Percentiles rank a stretch among this genome's conserved stretches.
Conservation (phyloP, 2,329 filamentous ascomycete genomes). For the Colletotrichum acutatum region DNA sequence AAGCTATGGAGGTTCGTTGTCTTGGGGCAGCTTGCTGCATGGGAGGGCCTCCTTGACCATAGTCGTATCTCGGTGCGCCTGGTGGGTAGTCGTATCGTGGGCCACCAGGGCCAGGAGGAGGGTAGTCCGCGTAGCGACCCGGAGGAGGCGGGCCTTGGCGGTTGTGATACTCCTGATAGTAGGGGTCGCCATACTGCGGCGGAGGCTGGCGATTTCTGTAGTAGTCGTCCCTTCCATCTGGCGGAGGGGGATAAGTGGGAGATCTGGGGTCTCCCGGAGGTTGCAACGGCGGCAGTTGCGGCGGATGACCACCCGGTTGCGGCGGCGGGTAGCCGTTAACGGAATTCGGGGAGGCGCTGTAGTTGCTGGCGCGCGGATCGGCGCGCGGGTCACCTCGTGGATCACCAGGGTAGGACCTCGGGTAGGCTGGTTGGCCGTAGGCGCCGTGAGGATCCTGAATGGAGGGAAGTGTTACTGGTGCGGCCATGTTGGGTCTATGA, state of each 20-base stretch:
- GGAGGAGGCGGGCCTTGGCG: conserved; percentile 46
- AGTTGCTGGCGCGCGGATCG: conserved; percentile 33
- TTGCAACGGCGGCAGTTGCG: conserved; percentile 36
- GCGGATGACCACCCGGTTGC: conserved; percentile 24
- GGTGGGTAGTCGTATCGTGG: conserved; percentile 36
- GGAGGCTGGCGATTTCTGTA: conserved; percentile 44
- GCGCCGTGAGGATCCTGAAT: conserved; percentile 58
- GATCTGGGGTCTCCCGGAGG: conserved; percentile 34
- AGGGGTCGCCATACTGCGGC: conserved; percentile 46
- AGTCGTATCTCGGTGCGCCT: conserved; percentile 42
- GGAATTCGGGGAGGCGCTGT: conserved; percentile 55
- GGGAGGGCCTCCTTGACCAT: conserved; percentile 48
- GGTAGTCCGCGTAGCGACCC: conserved; percentile 48
- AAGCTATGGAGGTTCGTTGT: conserved; percentile 69
- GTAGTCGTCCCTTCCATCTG: conserved; percentile 43
- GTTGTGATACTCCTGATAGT: conserved; percentile 48
- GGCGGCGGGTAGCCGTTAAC: conserved; percentile 58
- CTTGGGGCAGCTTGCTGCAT: conserved; percentile 65
- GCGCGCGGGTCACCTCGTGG: conserved; percentile 48
- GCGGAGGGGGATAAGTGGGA: conserved; percentile 32
- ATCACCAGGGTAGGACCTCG: conserved; percentile 53
- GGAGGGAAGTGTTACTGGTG: conserved; percentile 59
- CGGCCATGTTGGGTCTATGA: conserved; percentile 54
- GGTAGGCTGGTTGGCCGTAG: conserved; percentile 48
- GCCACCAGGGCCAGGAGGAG: conserved; percentile 30